Evolutionary conservation across 148 eudicot genomes (phyloP).

Genomic region (Spergularia marina): DNA sequence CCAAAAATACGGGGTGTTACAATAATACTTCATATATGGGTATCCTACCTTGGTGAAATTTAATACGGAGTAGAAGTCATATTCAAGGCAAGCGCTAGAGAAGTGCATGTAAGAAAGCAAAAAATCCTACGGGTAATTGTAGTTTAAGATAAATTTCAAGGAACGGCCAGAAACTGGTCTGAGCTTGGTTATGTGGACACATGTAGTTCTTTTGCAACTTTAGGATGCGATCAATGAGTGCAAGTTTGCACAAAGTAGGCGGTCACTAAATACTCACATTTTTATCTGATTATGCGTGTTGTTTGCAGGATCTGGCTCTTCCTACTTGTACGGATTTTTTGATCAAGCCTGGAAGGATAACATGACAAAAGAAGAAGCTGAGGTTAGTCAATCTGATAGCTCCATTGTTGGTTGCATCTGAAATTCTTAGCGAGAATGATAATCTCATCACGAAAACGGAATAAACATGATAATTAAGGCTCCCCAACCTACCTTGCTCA

Average conservation of each 20-base stretch:
- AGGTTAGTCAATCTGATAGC: slow-evolving; percentile 31
- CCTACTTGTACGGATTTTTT: slow-evolving; percentile 81
- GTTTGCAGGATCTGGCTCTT: slow-evolving; percentile 75
- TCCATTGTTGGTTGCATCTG: not conserved
- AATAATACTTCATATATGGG: not conserved
- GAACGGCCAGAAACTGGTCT: not conserved
- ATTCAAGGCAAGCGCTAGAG: too few species aligned
- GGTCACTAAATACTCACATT: not conserved
- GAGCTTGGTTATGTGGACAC: not conserved
- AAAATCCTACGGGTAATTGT: not conserved
- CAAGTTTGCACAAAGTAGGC: not conserved
- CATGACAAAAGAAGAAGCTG: slow-evolving; percentile 88
- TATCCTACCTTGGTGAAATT: too few species aligned
- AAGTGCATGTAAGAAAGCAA: too few species aligned
- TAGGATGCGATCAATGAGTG: not conserved
- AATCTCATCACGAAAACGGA: not conserved
- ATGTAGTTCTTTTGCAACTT: not conserved
- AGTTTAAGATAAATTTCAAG: not conserved
- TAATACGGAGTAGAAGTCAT: too few species aligned
- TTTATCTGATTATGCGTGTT: not conserved
- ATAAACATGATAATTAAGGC: not conserved
- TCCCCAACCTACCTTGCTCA: not conserved
- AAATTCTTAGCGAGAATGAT: not conserved
- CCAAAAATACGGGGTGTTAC: too few species aligned
- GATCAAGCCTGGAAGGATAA: slow-evolving; percentile 86